Conservation (phyloP, 179 eudicot genomes). For the Silene vulgaris region DNA sequence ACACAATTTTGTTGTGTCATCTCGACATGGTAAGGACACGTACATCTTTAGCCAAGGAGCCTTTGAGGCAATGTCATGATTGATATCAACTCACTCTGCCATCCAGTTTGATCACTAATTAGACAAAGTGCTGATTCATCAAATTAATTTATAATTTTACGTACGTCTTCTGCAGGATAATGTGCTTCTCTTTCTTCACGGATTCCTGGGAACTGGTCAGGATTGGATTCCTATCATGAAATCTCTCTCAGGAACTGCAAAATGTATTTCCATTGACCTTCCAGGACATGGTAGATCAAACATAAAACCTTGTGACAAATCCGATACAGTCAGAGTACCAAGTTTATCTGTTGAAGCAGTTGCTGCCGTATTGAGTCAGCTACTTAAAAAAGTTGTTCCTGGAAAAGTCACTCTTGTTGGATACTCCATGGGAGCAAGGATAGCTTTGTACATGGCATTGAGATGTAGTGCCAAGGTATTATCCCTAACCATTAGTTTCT, state of each 20-base stretch:
- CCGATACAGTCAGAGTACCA: constrained; percentile 23
- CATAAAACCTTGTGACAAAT: constrained; percentile 29
- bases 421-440: constrained; percentile 97
- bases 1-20: too few species aligned
- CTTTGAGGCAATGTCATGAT: too few species aligned
- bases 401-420: constrained; percentile 68
- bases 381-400: constrained; percentile 38
- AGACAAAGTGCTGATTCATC: background rate
- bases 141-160: background rate
- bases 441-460: constrained; percentile 71
- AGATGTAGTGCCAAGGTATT: constrained; percentile 56
- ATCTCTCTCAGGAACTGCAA: constrained; percentile 58
- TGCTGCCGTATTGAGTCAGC: constrained; percentile 43
- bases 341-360: constrained; percentile 57
- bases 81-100: too few species aligned
- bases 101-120: background rate
- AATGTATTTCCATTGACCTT: constrained; percentile 83
- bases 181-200: constrained; percentile 78
- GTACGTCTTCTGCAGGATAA: constrained; percentile 42
- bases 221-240: constrained; percentile 90
- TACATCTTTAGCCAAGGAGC: too few species aligned
- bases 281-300: constrained; percentile 88
- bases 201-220: constrained; percentile 76
- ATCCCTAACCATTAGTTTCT: background rate
- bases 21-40: too few species aligned